Evolutionary conservation across 2,329 filamentous ascomycete species (phyloP), one percentile per base, ranked within the genome.

Genomic region (Spiromastix sp.): DNA sequence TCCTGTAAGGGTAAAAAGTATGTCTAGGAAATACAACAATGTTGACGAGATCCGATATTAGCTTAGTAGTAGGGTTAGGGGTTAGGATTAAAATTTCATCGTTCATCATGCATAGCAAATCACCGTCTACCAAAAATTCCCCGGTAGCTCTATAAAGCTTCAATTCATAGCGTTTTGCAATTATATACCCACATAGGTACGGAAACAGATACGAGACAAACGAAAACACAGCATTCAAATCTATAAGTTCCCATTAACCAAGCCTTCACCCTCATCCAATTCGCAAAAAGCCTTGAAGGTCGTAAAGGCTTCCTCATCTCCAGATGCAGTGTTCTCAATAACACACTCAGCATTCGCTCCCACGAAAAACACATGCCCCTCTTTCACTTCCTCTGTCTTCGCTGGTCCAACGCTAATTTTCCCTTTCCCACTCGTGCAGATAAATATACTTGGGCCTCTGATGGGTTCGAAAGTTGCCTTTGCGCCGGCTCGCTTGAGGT

Each of bases 231-330:
- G n/a, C n/a, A n/a, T n/a, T n/a, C n/a, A n/a, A n/a, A n/a, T n/a
- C n/a, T 48, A 59, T 24, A 41, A 19, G 35, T 55, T 38, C 20
- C 55, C 55, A 39, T 60, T 57, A 36, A 52, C 48, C 45, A 52
- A 40, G 21, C 53, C 56, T 44, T 63, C 60, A 48, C 64, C 60
- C 15, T 61, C 65, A 9, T 77, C 74, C 41, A 93, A 68, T 66
- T 95, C 87, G 52, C 86, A 94, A 57, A 93, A 95, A 1, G 89
- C 91, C 66, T 87, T 91, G 68, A 93, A 98, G 0, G 82, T 87
- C 17, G 81, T 81, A 46, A 96, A 81, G 37, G 81, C 75, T 0
- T 54, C 68, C 1, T 64, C 66, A 8, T 34, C 32, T 31, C 67
- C 67, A 9, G 72, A 46, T 12, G 61, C 61, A 10, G 60, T 64